Base-by-base conservation (phyloP, 2,329 filamentous ascomycete species). In the Sporothrix humicola region DNA sequence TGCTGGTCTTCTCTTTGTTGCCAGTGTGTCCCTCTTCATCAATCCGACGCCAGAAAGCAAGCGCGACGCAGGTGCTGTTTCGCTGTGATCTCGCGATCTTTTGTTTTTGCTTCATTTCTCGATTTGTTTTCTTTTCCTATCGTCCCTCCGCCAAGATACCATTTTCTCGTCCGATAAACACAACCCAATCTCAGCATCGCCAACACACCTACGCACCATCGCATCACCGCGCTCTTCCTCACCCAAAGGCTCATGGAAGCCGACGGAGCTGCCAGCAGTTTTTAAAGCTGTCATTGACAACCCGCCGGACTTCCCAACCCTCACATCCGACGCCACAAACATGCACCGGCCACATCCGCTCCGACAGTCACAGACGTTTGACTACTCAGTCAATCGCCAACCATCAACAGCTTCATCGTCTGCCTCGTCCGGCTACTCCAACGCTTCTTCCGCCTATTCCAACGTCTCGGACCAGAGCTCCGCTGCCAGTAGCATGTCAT, bases 381-480 rank as follows among this genome's bases (percentile, higher is more conserved):
- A 89, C 79, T 83, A 83, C 76, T 77, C 81, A 61, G 78, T 90
- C 77, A 84, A 84, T 76, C 87, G 92, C 77, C 90, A 93, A 78
- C 86, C 89, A 46, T 94, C 92, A 5, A 93, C 88, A 74, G 89
- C 89, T 50, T 91, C 91, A 10, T 93, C 92, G 7, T 89, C 89
- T n/a, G 88, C 87, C 72, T 94, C 92, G 2, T 92, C 91, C 3
- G 87, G 86, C 73, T 92, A 90, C 80, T 92, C 91, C 1, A 85
- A 86, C 75, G 78, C 82, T 10, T 68, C 65, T 69, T 90, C 90
- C 2, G 88, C 90, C 59, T 84, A 87, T 23, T 72, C 69, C 20
- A 48, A 72, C 54, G 31, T 46, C 46, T 74, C 73, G 6, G 66
- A 69, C 26, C 48, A 54, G 72, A 91, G 89, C 79, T 70, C 73